Evolutionary conservation across 2,329 filamentous ascomycete species (phyloP), one percentile per base, ranked within the genome.

Genomic region (Cucurbitaria berberidis): DNA sequence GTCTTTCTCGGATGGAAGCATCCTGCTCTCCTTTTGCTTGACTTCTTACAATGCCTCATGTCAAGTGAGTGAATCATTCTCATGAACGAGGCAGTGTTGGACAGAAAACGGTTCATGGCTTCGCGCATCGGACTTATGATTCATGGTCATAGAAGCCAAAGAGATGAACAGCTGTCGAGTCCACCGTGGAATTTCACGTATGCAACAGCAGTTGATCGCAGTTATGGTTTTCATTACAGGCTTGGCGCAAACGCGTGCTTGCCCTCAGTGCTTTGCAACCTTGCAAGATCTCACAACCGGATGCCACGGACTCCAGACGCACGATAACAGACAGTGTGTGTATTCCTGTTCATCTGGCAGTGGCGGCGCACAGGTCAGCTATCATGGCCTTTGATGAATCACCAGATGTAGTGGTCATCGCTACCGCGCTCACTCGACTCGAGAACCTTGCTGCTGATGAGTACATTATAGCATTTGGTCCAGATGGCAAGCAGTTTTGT

Each of bases 381-480:
- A 26, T 18, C 36, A 62, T 62, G 56, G 22, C 57, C 36, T 41
- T 15, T 10, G 19, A 19, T 15, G 36, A 24, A 3, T 21, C 24
- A 45, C 30, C 22, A 19, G 40, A 52, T 19, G 21, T 38, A 2
- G 16, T 40, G 19, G 29, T 49, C 26, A 41, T 59, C 5, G 40
- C 58, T 13, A 40, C 35, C n/a, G 54, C 48, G 5, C 58, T 68
- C 3, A 26, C 39, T 29, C 50, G 24, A 5, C 59, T 68, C 5
- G 54, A 67, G 16, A 50, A 48, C 2, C 58, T 64, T 19, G 34
- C 39, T n/a, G 24, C 49, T 5, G 61, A 72, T 18, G 19, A 64
- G 11, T 73, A 74, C 29, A 59, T 69, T 26, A 47, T 68, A 38
- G 66, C 65, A 1, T 66, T 70, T 34, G 63, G 70, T 8, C 62